Evolutionary conservation across 805 yeast genomes (phyloP).

Genomic region (Allodekkera sacchari): DNA sequence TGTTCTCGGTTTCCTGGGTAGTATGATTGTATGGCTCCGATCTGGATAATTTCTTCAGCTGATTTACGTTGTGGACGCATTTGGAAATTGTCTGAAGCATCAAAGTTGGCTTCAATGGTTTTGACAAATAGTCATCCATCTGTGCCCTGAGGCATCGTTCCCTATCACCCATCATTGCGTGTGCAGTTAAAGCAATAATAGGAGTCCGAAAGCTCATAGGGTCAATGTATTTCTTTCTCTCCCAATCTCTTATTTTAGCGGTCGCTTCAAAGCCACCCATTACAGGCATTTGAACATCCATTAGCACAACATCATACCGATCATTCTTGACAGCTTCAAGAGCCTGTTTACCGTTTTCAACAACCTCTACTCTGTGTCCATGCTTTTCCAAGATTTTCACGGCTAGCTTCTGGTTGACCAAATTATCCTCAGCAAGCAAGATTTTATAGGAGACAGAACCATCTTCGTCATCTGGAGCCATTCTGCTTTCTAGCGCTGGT

Average conservation of each 20-base stretch:
- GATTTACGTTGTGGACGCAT: constrained; percentile 65
- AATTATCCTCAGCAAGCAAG: constrained; percentile 77
- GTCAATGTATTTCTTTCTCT: constrained; percentile 66
- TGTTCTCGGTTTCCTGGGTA: no score
- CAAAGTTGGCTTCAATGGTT: constrained; percentile 78
- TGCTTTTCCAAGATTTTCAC: constrained; percentile 79
- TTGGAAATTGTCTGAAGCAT: constrained; percentile 79
- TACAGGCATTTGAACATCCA: constrained; percentile 95
- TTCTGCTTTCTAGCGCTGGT: constrained; percentile 78
- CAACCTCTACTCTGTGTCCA: constrained; percentile 78
- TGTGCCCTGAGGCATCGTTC: constrained; percentile 82
- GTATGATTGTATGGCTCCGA: no score
- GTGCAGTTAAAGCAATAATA: constrained; percentile 84
- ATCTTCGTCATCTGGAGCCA: constrained; percentile 72
- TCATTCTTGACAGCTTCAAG: constrained; percentile 62
- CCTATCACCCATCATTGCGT: constrained; percentile 90
- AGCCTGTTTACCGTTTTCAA: constrained; percentile 80
- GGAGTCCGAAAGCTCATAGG: constrained; percentile 66
- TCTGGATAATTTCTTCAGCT: constrained; percentile 38
- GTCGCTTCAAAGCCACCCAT: constrained; percentile 96
- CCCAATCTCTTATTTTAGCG: constrained; percentile 81
- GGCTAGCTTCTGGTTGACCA: constrained; percentile 82
- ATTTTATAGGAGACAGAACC: constrained; percentile 69
- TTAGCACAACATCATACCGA: constrained; percentile 71
- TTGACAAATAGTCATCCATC: constrained; percentile 87